Evolutionary conservation across 176 grass and related monocot genomes (phyloP).

Genomic region (Cymbopogon citratus): DNA sequence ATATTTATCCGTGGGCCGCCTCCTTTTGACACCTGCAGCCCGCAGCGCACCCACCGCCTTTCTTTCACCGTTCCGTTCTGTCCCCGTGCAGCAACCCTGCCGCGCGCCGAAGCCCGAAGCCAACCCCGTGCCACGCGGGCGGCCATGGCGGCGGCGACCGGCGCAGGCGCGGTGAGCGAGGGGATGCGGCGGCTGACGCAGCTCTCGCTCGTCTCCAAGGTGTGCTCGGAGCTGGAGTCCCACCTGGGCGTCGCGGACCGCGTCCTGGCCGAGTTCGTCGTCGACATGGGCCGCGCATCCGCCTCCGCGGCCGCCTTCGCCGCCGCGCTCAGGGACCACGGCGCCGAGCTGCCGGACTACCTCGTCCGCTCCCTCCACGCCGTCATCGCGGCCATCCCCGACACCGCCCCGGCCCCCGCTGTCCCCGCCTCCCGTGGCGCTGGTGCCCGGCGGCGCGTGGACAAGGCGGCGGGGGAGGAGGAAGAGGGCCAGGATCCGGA

Average conservation of each 20-base stretch:
- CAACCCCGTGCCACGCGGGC: not conserved
- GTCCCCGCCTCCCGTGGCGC: not conserved
- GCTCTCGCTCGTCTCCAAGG: conserved; percentile 65
- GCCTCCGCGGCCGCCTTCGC: conserved; percentile 54
- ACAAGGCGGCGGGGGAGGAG: conserved; percentile 28
- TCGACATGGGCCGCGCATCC: conserved; percentile 58
- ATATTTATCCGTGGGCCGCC: not conserved
- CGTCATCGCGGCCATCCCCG: conserved; percentile 80
- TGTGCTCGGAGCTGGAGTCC: conserved; percentile 69
- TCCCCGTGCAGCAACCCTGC: not conserved
- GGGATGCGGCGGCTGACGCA: not conserved
- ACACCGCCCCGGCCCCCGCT: not conserved
- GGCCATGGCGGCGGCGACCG: not conserved
- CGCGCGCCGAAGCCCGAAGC: not conserved
- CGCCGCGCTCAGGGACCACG: conserved; percentile 55
- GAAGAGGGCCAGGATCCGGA: conserved; percentile 55
- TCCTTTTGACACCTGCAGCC: not conserved
- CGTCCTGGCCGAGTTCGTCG: conserved; percentile 84
- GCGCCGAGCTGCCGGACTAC: conserved; percentile 70
- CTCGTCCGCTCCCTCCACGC: conserved; percentile 74
- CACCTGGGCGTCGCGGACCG: conserved; percentile 73
- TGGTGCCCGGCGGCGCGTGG: not conserved
- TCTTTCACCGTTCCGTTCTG: not conserved
- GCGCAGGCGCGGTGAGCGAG: not conserved
- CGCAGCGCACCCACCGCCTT: not conserved